phyloP scores from a whole-genome alignment of 352 stramenopile species.

The Phytopythium ostracodes region DNA sequence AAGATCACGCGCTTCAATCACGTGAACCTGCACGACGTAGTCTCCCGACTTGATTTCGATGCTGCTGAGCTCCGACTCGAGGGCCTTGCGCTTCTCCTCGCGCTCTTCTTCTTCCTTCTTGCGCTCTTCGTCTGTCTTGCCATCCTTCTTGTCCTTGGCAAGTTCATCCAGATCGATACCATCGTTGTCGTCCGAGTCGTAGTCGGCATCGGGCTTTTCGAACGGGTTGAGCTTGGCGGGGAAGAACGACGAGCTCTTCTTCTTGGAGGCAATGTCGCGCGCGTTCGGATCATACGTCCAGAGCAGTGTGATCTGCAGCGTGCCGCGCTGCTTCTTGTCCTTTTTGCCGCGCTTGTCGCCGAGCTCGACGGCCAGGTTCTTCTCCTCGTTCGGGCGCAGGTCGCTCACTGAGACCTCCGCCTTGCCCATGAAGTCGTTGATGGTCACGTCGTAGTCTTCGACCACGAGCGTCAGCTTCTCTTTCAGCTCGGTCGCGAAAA shows the following conservation, averaged over 20 bases:
- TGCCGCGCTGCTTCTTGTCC: constrained; percentile 59
- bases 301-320: constrained; percentile 44
- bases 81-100: constrained; percentile 69
- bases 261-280: constrained; percentile 58
- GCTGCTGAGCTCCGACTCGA: constrained; percentile 69
- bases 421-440: constrained; percentile 82
- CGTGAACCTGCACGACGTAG: constrained; percentile 86
- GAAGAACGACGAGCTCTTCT: constrained; percentile 65
- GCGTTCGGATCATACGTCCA: constrained; percentile 56
- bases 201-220: constrained; percentile 60
- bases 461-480: constrained; percentile 48
- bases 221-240: constrained; percentile 36
- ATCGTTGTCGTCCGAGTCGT: constrained; percentile 69
- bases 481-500: constrained; percentile 57
- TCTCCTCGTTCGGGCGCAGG: constrained; percentile 48
- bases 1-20: constrained; percentile 88
- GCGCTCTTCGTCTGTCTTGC: constrained; percentile 62
- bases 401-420: constrained; percentile 52
- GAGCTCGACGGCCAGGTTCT: constrained; percentile 52
- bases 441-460: constrained; percentile 71
- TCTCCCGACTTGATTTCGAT: constrained; percentile 87
- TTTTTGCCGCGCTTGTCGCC: constrained; percentile 61
- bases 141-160: constrained; percentile 50
- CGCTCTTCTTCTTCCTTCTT: constrained; percentile 69
- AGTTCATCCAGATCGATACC: constrained; percentile 50